A percentile compares a stretch with the other conserved stretches of the same genome.
Conservation (phyloP, 805 yeast genomes). For the Yueomyces sp. region DNA sequence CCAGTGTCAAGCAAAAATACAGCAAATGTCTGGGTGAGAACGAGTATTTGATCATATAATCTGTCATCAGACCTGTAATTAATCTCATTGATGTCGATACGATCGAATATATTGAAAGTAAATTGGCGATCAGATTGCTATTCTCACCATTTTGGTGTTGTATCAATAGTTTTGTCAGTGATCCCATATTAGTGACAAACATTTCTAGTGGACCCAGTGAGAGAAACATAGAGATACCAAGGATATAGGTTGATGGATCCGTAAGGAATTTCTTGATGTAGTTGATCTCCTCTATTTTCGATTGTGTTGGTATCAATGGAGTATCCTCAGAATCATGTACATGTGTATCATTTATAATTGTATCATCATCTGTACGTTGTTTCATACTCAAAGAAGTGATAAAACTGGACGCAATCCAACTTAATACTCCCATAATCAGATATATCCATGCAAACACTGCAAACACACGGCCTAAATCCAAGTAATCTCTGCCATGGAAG, state of each 20-base stretch:
- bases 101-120: constrained; percentile 50
- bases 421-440: constrained; percentile 40
- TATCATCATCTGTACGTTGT: constrained; percentile 6
- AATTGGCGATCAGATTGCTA: constrained; percentile 16
- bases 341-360: not conserved
- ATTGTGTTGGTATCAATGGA: constrained; percentile 17
- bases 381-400: constrained; percentile 35
- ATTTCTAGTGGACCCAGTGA: constrained; percentile 77
- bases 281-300: not conserved
- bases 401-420: constrained; percentile 51
- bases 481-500: constrained; percentile 12
- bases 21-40: constrained; percentile 23
- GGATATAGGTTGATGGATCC: constrained; percentile 49
- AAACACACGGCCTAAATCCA: constrained; percentile 43
- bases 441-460: constrained; percentile 39
- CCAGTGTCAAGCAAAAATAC: constrained; percentile 21
- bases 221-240: constrained; percentile 51
- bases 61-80: constrained; percentile 54
- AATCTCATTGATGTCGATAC: constrained; percentile 61
- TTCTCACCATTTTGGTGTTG: not conserved
- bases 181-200: constrained; percentile 73
- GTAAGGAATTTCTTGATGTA: constrained; percentile 19
- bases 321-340: constrained; percentile 5
- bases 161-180: constrained; percentile 34
- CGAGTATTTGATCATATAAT: constrained; percentile 30